Evolutionary conservation across 768 basidiomycete species (phyloP).

Genomic region (Suillus discolor): DNA sequence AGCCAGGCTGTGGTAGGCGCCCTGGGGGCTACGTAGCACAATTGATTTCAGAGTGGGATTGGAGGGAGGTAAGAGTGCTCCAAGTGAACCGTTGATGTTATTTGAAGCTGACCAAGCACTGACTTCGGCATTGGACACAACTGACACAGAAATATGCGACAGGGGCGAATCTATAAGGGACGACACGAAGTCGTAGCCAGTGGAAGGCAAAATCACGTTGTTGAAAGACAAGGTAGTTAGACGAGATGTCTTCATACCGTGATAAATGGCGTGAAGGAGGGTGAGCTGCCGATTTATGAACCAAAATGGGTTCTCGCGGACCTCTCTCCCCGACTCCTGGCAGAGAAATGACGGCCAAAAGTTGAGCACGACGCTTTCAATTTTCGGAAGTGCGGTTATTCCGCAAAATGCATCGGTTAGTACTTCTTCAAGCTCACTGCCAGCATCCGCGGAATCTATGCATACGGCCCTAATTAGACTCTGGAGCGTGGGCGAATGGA

Average conservation of each 20-base stretch:
- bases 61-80: conserved; percentile 25
- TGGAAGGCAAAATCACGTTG: conserved; percentile 26
- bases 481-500: neutral
- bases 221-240: conserved; percentile 27
- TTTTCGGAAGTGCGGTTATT: conserved; percentile 22
- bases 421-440: conserved; percentile 34
- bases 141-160: conserved; percentile 31
- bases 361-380: conserved; percentile 29
- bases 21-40: conserved; percentile 29
- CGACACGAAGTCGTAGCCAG: conserved; percentile 29
- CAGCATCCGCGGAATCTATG: conserved; percentile 25
- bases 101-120: conserved; percentile 33
- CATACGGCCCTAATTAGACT: conserved; percentile 6
- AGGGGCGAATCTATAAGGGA: conserved; percentile 27
- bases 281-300: conserved; percentile 31
- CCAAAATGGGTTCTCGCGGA: conserved; percentile 31
- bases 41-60: conserved; percentile 27
- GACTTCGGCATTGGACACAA: conserved; percentile 32
- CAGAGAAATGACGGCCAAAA: conserved; percentile 34
- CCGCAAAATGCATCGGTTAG: conserved; percentile 27
- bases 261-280: conserved; percentile 28
- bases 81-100: conserved; percentile 26
- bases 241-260: conserved; percentile 22
- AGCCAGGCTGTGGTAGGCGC: conserved; percentile 30
- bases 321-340: conserved; percentile 20